phyloP scores from a whole-genome alignment of 2,329 filamentous ascomycete species.

The Ampelomyces quisqualis region DNA sequence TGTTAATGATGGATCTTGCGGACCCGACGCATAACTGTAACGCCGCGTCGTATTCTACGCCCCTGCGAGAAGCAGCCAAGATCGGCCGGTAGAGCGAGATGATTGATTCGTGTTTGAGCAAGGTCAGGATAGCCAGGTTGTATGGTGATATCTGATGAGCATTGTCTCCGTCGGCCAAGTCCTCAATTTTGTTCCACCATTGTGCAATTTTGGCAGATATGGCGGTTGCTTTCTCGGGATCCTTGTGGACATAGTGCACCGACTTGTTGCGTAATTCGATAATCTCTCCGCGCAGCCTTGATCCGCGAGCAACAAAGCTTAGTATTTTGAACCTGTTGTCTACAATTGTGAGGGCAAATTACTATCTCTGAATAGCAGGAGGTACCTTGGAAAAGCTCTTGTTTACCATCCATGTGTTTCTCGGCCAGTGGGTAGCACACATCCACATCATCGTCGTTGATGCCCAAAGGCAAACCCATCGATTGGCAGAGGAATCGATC shows the following conservation, averaged over 20 bases:
- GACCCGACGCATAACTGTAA: constrained; percentile 56
- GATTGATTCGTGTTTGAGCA: constrained; percentile 53
- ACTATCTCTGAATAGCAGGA: not conserved
- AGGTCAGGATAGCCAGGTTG: constrained; percentile 48
- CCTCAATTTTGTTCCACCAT: constrained; percentile 58
- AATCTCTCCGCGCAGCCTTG: constrained; percentile 53
- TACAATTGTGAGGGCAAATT: constrained; percentile 5
- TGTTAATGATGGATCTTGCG: constrained; percentile 51
- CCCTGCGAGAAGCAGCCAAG: constrained; percentile 49
- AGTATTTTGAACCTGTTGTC: constrained; percentile 17
- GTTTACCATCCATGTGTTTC: constrained; percentile 37
- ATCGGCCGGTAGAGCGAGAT: constrained; percentile 56
- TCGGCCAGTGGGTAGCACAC: constrained; percentile 58
- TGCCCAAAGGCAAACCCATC: constrained; percentile 56
- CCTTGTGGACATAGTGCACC: constrained; percentile 49
- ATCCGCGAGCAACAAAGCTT: constrained; percentile 49
- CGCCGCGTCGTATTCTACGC: constrained; percentile 50
- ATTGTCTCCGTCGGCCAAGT: constrained; percentile 47
- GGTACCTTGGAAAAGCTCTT: constrained; percentile 14
- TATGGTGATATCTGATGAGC: constrained; percentile 22
- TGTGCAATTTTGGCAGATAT: constrained; percentile 54
- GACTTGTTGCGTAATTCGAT: constrained; percentile 57
- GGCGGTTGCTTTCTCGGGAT: constrained; percentile 46
- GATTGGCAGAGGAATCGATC: constrained; percentile 60
- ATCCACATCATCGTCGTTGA: constrained; percentile 60